Evolutionary conservation across 1,284 basidiomycete genomes (phyloP).

Genomic region (Puccinia coronata): DNA sequence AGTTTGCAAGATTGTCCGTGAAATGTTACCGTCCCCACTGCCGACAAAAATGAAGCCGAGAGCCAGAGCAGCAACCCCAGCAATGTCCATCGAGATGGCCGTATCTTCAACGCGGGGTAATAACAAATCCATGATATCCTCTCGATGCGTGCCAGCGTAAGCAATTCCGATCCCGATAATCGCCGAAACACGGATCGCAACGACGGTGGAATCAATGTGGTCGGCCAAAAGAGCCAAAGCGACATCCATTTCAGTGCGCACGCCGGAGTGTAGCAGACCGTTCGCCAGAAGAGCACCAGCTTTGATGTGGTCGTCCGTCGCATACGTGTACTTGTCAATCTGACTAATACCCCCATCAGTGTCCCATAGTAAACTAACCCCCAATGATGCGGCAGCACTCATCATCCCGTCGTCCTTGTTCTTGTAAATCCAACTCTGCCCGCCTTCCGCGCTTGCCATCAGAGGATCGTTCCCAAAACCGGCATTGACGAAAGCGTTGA

Average conservation of each 20-base stretch:
- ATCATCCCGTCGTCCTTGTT: slow-evolving; percentile 98
- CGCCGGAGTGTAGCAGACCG: slow-evolving; percentile 84
- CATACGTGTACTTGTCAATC: slow-evolving; percentile 98
- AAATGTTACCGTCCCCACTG: slow-evolving; percentile 89
- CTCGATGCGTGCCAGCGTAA: slow-evolving; percentile 86
- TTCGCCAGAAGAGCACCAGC: slow-evolving; percentile 93
- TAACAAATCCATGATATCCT: slow-evolving; percentile 77
- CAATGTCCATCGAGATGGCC: slow-evolving; percentile 80
- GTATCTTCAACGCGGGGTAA: slow-evolving; percentile 82
- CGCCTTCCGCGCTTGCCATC: slow-evolving; percentile 93
- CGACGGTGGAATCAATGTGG: slow-evolving; percentile 83
- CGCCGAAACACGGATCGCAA: slow-evolving; percentile 79
- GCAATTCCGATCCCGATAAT: slow-evolving; percentile 82
- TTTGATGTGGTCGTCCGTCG: slow-evolving; percentile 94
- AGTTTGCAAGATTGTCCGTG: slow-evolving; percentile 83
- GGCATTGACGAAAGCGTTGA: slow-evolving; percentile 98
- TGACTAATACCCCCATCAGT: slow-evolving; percentile 87
- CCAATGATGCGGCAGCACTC: slow-evolving; percentile 90
- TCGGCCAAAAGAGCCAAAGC: slow-evolving; percentile 88
- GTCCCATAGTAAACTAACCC: slow-evolving; percentile 93
- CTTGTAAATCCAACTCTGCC: slow-evolving; percentile 98
- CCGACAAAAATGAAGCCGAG: slow-evolving; percentile 96
- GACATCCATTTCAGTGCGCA: slow-evolving; percentile 90
- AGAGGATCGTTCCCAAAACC: slow-evolving; percentile 99
- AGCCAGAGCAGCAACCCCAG: slow-evolving; percentile 79